Conservation (phyloP, 768 basidiomycete genomes). For the Phlebiopsis gigantea region DNA sequence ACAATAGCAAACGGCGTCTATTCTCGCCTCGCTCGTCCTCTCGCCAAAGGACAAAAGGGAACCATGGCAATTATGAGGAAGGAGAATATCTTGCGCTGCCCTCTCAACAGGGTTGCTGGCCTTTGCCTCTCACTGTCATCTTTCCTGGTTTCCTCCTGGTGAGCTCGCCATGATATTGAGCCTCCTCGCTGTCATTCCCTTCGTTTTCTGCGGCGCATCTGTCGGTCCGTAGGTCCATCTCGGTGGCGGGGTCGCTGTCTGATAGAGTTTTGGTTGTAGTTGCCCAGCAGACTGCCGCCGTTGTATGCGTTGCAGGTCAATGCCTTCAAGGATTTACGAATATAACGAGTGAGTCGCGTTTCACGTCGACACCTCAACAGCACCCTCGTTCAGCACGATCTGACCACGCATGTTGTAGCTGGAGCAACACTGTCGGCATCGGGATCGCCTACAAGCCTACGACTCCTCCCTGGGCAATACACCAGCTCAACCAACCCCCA, state of each 20-base stretch:
- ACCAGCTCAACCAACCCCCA: conserved; percentile 65
- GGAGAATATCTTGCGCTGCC: conserved; percentile 3
- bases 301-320: conserved; percentile 86
- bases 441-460: conserved; percentile 46
- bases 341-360: conserved; percentile 51
- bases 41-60: conserved; percentile 17
- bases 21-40: background rate
- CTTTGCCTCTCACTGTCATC: conserved; percentile 15
- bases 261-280: conserved; percentile 7
- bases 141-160: conserved; percentile 8
- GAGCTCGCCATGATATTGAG: conserved; percentile 34
- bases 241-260: background rate
- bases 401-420: conserved; percentile 37
- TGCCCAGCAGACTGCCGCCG: conserved; percentile 52
- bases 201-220: conserved; percentile 31
- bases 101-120: background rate
- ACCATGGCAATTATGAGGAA: conserved; percentile 22
- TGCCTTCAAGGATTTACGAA: conserved; percentile 79
- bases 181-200: conserved; percentile 28
- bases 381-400: background rate
- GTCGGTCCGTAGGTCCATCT: conserved; percentile 27
- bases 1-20: conserved; percentile 10
- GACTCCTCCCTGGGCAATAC: conserved; percentile 76
- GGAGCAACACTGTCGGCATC: conserved; percentile 60
- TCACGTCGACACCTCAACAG: background rate